Evolutionary conservation across 1,284 basidiomycete genomes (phyloP), one percentile per base, ranked within the genome.

Genomic region (Tilletia horrida): DNA sequence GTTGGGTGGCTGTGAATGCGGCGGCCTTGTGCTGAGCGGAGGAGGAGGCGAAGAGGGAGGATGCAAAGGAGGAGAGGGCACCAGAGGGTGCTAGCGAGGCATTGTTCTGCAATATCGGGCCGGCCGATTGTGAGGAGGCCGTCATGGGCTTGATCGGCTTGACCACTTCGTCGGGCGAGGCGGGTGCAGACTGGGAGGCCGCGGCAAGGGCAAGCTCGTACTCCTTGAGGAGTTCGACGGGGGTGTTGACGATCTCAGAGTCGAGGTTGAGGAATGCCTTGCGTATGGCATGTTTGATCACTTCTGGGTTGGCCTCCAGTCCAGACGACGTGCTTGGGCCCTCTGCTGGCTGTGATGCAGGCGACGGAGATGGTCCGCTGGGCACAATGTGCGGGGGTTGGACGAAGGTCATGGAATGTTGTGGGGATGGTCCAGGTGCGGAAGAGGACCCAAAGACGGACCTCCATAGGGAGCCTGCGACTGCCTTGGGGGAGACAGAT

Each of bases 201-300:
- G 74, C 75, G 64, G 69, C 73, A n/a, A 77, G 75, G 63, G 77
- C 79, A 44, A 79, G 76, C 64, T 81, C 79, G 64, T 83, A 79
- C 52, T 83, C 83, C 62, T 84, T 87, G 29, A 94, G 85, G 55
- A 93, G 83, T 35, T 87, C 87, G 23, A 93, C 83, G 0, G 92
- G 92, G 79, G 78, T 88, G 65, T 87, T 88, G 67, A 91, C 83
- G 69, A 95, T 87, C 74, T 93, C 89, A 45, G 85, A 85, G 81
- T 95, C 93, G 42, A 94, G 85, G 65, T 87, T 88, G 0, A 86
- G 85, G 80, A 93, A 95, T 1, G 92, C 91, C 48, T 85, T 85
- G 79, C 90, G 86, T 68, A 95, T 89, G 14, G 91, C 90, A 40
- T 84, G 82, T 43, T 89, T 86, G 18, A 93, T 86, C 59, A 86